Base-by-base conservation (phyloP, 2,329 filamentous ascomycete genomes). In the Cadophora luteo-olivacea region DNA sequence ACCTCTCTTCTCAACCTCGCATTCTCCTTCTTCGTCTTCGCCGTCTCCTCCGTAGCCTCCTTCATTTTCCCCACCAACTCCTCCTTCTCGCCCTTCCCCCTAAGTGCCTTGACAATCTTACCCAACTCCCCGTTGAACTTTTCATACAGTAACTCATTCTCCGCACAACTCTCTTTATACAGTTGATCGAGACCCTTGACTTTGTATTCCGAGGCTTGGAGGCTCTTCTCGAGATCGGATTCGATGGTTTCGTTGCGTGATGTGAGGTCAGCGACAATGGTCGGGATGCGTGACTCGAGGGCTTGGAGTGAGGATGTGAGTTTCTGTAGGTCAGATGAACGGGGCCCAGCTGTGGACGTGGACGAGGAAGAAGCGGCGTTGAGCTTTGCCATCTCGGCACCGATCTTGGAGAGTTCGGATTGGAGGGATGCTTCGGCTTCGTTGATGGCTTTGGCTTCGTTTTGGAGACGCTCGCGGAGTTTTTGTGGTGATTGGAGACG, bases 71-170 rank as follows among this genome's bases (percentile, higher is more conserved):
- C 82, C 76, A 94, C 85, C 69, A 97, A 80, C 74, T 95, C 92
- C 75, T 94, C 92, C 74, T 92, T 92, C 12, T 92, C 93, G 52
- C 93, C 91, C 61, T 91, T 91, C 4, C 88, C 87, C 72, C 90
- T 91, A 60, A 96, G 85, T 51, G 91, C 92, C 78, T 89, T 91
- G 54, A 94, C 85, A 69, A 97, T 92, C 82, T 92, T 93, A 74
- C 88, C 91, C 60, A 98, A 82, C 81, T 97, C 95, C n/a, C 89
- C 87, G 76, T 97, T 97, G 83, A 97, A 97, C 69, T 90, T 91
- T 73, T 95, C 92, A 79, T 97, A 97, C 66, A 98, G 84, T 36
- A 95, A 87, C 81, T 97, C 94, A 75, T 97, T 98, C 82, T 98
- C 95, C 0, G 93, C 92, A 74, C 90, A 93, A 19, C 90, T 88